Conservation (phyloP, 208 protist species). For the Trypanosoma conorhini region DNA sequence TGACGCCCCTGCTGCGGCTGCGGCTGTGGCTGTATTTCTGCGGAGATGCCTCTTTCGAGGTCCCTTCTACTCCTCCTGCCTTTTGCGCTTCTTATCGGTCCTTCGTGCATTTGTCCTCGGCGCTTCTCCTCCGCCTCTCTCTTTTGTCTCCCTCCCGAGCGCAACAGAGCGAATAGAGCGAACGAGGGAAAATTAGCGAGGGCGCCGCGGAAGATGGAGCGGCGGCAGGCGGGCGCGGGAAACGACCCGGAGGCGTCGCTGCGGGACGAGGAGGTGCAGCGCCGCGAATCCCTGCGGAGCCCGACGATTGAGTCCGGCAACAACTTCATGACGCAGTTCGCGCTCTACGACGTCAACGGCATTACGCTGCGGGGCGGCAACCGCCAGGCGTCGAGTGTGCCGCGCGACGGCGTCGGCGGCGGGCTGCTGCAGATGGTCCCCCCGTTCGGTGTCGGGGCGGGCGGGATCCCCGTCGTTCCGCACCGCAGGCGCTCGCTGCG, state of each 20-base stretch:
- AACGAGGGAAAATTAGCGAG: too few species aligned
- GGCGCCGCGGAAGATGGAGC: constrained; percentile 7
- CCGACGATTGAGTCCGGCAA: not conserved
- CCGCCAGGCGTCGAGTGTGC: constrained; percentile 6
- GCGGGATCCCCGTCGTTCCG: not conserved
- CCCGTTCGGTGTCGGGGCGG: not conserved
- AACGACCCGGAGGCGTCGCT: not conserved
- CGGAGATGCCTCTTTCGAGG: too few species aligned
- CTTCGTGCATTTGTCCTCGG: too few species aligned
- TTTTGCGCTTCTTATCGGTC: too few species aligned
- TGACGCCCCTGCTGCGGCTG: too few species aligned
- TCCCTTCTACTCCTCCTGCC: too few species aligned
- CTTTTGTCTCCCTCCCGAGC: too few species aligned
- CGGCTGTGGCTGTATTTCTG: too few species aligned
- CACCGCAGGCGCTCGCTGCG: constrained; percentile 18
- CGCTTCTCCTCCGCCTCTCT: too few species aligned
- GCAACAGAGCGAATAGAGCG: too few species aligned
- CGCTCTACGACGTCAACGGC: not conserved
- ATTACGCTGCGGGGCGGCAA: not conserved
- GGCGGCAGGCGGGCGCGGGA: constrained; percentile 1
- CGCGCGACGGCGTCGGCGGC: constrained; percentile 2
- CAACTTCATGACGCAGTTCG: not conserved
- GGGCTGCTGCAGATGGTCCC: constrained; percentile 1
- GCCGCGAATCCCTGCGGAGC: not conserved
- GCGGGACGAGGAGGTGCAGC: constrained; percentile 8